phyloP scores from a whole-genome alignment of 352 stramenopile species.

The Elongisporangium prolatum region DNA sequence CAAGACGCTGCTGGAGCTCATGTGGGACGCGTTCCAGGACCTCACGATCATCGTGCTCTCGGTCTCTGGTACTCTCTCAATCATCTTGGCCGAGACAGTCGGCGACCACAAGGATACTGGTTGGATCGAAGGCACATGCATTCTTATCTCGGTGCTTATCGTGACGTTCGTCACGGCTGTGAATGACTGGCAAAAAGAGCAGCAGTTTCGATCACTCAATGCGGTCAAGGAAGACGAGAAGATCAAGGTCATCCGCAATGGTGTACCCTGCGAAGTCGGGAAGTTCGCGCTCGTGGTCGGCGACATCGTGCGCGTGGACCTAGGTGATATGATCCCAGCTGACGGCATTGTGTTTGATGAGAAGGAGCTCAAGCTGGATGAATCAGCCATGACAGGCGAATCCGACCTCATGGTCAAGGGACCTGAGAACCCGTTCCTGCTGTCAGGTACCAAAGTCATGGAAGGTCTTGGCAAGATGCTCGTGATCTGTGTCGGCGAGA shows the following conservation, averaged over 20 bases:
- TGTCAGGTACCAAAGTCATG: conserved; percentile 93
- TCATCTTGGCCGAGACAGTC: conserved; percentile 47
- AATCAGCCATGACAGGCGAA: conserved; percentile 91
- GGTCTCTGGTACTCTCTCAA: conserved; percentile 45
- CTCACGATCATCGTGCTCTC: conserved; percentile 68
- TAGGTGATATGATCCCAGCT: conserved; percentile 88
- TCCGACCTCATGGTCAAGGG: conserved; percentile 86
- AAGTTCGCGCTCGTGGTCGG: conserved; percentile 85
- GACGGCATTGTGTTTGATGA: conserved; percentile 88
- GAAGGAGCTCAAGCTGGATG: conserved; percentile 88
- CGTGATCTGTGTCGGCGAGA: conserved; percentile 90
- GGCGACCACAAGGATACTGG: conserved; percentile 50
- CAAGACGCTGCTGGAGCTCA: conserved; percentile 65
- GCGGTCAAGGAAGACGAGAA: conserved; percentile 79
- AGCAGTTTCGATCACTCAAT: conserved; percentile 87
- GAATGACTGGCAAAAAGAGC: conserved; percentile 92
- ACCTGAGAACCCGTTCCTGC: conserved; percentile 87
- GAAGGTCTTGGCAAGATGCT: conserved; percentile 91
- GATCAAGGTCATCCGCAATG: conserved; percentile 82
- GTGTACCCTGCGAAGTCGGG: conserved; percentile 46
- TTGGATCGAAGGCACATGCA: conserved; percentile 91
- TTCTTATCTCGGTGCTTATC: conserved; percentile 89
- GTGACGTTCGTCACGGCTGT: conserved; percentile 87
- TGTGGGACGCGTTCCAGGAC: conserved; percentile 88
- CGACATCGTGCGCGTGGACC: conserved; percentile 78